Base-by-base conservation (phyloP, 257 asterid species). In the Penstemon barbatus region DNA sequence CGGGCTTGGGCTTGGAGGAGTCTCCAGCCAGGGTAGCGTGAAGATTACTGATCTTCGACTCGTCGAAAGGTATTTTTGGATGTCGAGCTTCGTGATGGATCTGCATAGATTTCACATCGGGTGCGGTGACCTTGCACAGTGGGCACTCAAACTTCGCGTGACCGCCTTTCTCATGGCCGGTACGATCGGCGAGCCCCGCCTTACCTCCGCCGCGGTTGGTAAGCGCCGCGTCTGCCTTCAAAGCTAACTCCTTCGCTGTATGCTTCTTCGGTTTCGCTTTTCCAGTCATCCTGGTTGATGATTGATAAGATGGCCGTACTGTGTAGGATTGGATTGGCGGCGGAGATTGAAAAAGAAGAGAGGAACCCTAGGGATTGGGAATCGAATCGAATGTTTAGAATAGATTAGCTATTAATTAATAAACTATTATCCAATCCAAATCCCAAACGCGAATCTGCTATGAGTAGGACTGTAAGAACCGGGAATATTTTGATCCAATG, bases 251-350 rank as follows among this genome's bases (percentile, higher is more conserved):
- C 74, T 87, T 87, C 6, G 94, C 94, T 7, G 94, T 87, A 71
- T 87, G 94, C 87, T 87, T 87, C 89, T 87, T 87, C 7, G 94
- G 94, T 83, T 87, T 87, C n/a, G 91, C 94, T 66, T 87, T 87
- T 3, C 94, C 94, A 0, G 94, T 87, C 94, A 87, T 87, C 73
- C 4, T 72, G 50, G 13, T 5, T 39, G 45, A 9, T 40, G 13
- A 8, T 6, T 4, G 2, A 25, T 25, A 46, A 25, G 33, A 25
- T 25, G 2, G 2, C 33, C 33, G 33, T 25, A 25, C 33, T 25
- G 33, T 25, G 33, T 25, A 25, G 33, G 33, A 25, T 25, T 25
- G 2, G 33, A 25, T 25, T 25, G 33, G 2, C 2, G 33, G 33
- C 2, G 33, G 33, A 25, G 33, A 25, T 25, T 25, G 51, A 46